These are phyloP conservation scores for Daldinia childiae DNA, from an alignment of 495 filamentous ascomycete species.

Conservation along the genomic window DNA sequence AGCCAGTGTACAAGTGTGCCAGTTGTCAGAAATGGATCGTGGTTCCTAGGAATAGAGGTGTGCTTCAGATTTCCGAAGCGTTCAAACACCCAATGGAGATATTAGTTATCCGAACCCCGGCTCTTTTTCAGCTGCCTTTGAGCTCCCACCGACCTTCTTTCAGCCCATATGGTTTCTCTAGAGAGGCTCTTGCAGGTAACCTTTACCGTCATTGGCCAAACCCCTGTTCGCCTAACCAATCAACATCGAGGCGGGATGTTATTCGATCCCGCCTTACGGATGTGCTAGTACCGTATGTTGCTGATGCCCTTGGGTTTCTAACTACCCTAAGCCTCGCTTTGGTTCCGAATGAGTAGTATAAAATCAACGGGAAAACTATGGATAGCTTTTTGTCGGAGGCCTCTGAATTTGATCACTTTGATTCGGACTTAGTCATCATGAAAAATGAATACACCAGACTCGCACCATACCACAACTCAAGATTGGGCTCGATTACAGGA, in stretches of 20 bases:
- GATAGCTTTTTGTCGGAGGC: conserved; percentile 33
- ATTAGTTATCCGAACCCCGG: conserved; percentile 43
- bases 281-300: conserved; percentile 16
- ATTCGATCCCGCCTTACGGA: conserved; percentile 38
- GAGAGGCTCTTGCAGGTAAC: conserved; percentile 42
- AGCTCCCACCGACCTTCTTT: conserved; percentile 38
- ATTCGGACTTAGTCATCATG: conserved; percentile 28
- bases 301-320: conserved; percentile 12
- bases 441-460: conserved; percentile 30
- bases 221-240: conserved; percentile 39
- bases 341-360: conserved; percentile 5
- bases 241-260: conserved; percentile 8
- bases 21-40: conserved; percentile 20
- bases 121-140: conserved; percentile 44
- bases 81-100: conserved; percentile 31
- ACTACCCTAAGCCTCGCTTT: conserved; percentile 22
- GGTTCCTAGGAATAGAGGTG: conserved; percentile 13
- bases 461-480: conserved; percentile 40
- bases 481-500: conserved; percentile 44
- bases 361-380: conserved; percentile 29
- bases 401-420: conserved; percentile 12
- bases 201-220: conserved; percentile 40
- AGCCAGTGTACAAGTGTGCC: conserved; percentile 8
- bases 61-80: conserved; percentile 19
- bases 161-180: conserved; percentile 41